Percentiles rank a stretch among this genome's conserved stretches.
These are phyloP conservation scores for Steccherinum ochraceum DNA, from an alignment of 768 basidiomycete genomes.

Conservation along the genomic window DNA sequence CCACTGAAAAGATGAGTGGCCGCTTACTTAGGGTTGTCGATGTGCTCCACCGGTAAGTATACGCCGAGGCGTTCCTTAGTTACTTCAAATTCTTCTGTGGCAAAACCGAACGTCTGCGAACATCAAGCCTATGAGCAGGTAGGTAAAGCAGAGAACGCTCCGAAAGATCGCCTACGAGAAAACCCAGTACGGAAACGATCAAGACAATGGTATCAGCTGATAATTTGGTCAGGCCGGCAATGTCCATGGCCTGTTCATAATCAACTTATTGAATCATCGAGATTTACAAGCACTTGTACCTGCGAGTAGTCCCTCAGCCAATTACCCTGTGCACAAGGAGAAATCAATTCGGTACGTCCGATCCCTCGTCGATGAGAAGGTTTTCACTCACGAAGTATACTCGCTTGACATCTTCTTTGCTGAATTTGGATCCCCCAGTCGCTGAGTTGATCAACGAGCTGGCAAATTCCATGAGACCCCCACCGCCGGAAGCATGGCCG, in stretches of 20 bases:
- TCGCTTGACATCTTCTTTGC: conserved; percentile 57
- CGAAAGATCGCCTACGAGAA: conserved; percentile 32
- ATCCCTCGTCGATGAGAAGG: too few species aligned
- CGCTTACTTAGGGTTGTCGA: conserved; percentile 67
- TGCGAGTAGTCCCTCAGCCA: conserved; percentile 70
- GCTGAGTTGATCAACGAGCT: conserved; percentile 38
- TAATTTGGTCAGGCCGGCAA: conserved; percentile 61
- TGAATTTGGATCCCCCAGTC: conserved; percentile 55
- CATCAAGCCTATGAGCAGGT: not conserved
- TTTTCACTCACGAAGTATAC: conserved; percentile 58
- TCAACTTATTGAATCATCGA: not conserved
- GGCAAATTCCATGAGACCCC: conserved; percentile 46
- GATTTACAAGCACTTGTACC: conserved; percentile 25
- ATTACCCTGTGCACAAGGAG: conserved; percentile 44
- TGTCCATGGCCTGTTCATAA: conserved; percentile 53
- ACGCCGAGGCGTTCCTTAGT: conserved; percentile 68
- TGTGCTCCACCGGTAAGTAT: conserved; percentile 75
- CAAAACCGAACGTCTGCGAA: conserved; percentile 51
- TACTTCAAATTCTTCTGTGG: conserved; percentile 65
- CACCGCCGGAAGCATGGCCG: conserved; percentile 36
- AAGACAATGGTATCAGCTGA: conserved; percentile 58
- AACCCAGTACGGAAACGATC: conserved; percentile 51
- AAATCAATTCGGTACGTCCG: too few species aligned
- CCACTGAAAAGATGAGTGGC: not conserved
- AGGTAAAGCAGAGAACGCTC: not conserved